Percentiles rank a stretch among this genome's conserved stretches.
phyloP scores from a whole-genome alignment of 2,329 filamentous ascomycete genomes.

The Fusarium oxysporum region DNA sequence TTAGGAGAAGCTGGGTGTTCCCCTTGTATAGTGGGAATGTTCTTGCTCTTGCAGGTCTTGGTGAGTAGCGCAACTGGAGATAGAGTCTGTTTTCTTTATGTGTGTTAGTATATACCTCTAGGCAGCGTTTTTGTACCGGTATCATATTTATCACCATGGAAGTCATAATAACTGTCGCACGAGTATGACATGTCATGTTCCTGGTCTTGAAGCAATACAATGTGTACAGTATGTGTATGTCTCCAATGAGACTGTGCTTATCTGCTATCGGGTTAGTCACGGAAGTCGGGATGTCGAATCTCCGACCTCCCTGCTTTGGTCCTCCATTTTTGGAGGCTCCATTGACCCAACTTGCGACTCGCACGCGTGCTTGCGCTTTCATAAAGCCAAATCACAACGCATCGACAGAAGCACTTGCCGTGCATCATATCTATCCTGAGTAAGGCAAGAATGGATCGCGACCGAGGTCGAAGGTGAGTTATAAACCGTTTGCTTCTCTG shows the following conservation, averaged over 20 bases:
- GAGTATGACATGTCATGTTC: not conserved
- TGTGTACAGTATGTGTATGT: not conserved
- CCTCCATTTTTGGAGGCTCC: slow-evolving; percentile 21
- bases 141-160: not conserved
- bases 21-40: not conserved
- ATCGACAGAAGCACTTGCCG: slow-evolving; percentile 19
- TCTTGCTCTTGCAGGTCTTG: not conserved
- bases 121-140: not conserved
- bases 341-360: slow-evolving; percentile 25
- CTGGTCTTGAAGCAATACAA: not conserved
- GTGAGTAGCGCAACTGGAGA: not conserved
- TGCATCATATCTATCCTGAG: not conserved
- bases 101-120: slow-evolving; percentile 12
- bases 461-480: slow-evolving; percentile 54
- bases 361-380: slow-evolving; percentile 42
- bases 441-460: slow-evolving; percentile 50
- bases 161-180: not conserved
- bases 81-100: slow-evolving; percentile 2
- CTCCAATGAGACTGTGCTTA: slow-evolving; percentile 20
- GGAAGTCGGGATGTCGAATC: slow-evolving; percentile 39
- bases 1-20: not conserved
- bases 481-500: slow-evolving; percentile 13
- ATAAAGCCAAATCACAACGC: slow-evolving; percentile 18
- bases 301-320: slow-evolving; percentile 31
- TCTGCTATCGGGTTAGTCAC: slow-evolving; percentile 27